phyloP scores from a whole-genome alignment of 1,139 yeast genomes.

The Arxiozyma bovina region DNA sequence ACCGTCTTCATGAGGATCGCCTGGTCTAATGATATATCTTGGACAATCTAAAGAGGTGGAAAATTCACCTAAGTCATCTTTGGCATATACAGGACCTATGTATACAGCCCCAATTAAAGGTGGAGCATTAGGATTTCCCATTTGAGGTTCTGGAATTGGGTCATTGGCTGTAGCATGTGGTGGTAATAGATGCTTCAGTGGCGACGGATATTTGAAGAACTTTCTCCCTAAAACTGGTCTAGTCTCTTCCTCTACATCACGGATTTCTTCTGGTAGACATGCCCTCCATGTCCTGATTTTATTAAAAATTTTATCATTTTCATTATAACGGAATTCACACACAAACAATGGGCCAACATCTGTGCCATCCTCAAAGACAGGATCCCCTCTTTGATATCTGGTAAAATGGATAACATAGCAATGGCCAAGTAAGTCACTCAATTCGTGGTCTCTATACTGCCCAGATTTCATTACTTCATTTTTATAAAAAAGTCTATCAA shows the following conservation, averaged over 20 bases:
- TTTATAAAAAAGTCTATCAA: slow-evolving; percentile 77
- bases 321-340: slow-evolving; percentile 92
- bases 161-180: slow-evolving; percentile 62
- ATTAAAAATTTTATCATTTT: slow-evolving; percentile 79
- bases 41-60: slow-evolving; percentile 52
- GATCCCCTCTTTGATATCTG: slow-evolving; percentile 89
- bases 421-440: slow-evolving; percentile 81
- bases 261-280: slow-evolving; percentile 91
- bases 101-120: slow-evolving; percentile 90
- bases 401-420: slow-evolving; percentile 94
- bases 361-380: slow-evolving; percentile 48
- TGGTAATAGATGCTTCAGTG: slow-evolving; percentile 68
- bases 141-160: slow-evolving; percentile 74
- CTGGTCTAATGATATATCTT: slow-evolving; percentile 45
- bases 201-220: slow-evolving; percentile 70
- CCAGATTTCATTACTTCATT: slow-evolving; percentile 96
- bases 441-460: slow-evolving; percentile 88
- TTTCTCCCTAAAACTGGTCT: slow-evolving; percentile 49
- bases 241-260: slow-evolving; percentile 80
- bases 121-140: slow-evolving; percentile 75
- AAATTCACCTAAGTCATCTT: slow-evolving; percentile 74
- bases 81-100: slow-evolving; percentile 60
- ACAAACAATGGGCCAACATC: slow-evolving; percentile 77
- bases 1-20: slow-evolving; percentile 32
- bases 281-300: slow-evolving; percentile 98